Conservation (phyloP, 164 flowering plant species). For the Euptelea pleiosperma region DNA sequence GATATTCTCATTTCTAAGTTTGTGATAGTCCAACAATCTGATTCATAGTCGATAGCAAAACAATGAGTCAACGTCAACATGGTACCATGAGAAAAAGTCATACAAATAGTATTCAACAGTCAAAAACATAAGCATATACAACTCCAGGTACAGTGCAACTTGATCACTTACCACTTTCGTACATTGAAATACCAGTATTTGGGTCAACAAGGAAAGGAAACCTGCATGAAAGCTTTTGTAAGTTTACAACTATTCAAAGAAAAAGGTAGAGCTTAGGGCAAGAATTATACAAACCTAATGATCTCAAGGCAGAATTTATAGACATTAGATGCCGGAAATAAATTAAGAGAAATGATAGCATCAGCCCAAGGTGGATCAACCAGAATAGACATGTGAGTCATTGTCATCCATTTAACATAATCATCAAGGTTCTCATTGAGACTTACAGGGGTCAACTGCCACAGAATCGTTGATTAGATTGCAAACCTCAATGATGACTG, state of each 20-base stretch:
- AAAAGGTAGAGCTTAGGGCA: not conserved
- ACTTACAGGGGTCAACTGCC: not conserved
- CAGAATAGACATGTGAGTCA: not conserved
- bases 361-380: not conserved
- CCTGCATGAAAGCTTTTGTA: constrained; percentile 36
- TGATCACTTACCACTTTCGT: constrained; percentile 65
- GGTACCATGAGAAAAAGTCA: not conserved
- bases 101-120: not conserved
- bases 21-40: too few species aligned
- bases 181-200: constrained; percentile 57
- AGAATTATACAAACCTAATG: not conserved
- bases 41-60: not conserved
- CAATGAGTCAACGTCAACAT: not conserved
- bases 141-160: not conserved
- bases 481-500: not conserved
- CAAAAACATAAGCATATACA: not conserved
- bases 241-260: not conserved
- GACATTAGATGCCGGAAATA: too few species aligned
- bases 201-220: constrained; percentile 77
- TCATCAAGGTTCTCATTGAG: not conserved
- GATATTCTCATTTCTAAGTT: too few species aligned
- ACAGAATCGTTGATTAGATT: not conserved
- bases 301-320: too few species aligned
- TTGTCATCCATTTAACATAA: not conserved
- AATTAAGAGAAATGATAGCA: not conserved